A percentile compares a stretch with the other conserved stretches of the same genome.
These are phyloP conservation scores for Barnettozyma siamensis DNA, from an alignment of 805 yeast genomes.

Conservation along the genomic window DNA sequence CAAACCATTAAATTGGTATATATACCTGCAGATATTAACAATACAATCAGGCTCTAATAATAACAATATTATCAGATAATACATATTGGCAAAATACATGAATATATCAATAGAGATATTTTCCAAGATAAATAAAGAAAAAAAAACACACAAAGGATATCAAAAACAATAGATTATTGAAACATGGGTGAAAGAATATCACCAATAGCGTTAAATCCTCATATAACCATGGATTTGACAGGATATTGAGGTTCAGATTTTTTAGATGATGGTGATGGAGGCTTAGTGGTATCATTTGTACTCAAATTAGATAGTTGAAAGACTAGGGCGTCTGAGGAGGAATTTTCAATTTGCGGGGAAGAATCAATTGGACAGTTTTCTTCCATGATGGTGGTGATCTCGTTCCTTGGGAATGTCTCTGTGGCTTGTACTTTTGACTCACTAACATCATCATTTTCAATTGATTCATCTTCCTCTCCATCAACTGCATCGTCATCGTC, in stretches of 20 bases:
- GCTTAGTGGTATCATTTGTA: background rate
- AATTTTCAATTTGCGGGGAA: background rate
- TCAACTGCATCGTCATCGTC: constrained; percentile 4
- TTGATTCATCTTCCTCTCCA: constrained; percentile 11
- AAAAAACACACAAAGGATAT: background rate
- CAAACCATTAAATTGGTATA: too few species aligned
- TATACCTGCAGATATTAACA: too few species aligned
- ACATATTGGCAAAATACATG: background rate
- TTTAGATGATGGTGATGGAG: constrained; percentile 2
- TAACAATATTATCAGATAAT: too few species aligned
- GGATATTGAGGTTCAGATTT: constrained; percentile 4
- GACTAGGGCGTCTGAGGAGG: background rate
- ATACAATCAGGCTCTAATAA: too few species aligned
- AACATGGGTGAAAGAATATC: too few species aligned
- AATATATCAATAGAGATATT: background rate
- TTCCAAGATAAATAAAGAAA: background rate
- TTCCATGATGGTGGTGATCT: constrained; percentile 6
- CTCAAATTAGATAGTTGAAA: background rate
- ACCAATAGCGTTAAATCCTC: too few species aligned
- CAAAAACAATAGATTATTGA: background rate
- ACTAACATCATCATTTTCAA: constrained; percentile 35
- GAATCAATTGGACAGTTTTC: constrained; percentile 1
- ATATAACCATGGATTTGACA: constrained; percentile 12
- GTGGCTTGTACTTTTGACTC: constrained; percentile 27
- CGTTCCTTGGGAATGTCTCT: constrained; percentile 5